Conservation (phyloP, 371 early-diverging fungal species). For the Rhizopus arrhizus region DNA sequence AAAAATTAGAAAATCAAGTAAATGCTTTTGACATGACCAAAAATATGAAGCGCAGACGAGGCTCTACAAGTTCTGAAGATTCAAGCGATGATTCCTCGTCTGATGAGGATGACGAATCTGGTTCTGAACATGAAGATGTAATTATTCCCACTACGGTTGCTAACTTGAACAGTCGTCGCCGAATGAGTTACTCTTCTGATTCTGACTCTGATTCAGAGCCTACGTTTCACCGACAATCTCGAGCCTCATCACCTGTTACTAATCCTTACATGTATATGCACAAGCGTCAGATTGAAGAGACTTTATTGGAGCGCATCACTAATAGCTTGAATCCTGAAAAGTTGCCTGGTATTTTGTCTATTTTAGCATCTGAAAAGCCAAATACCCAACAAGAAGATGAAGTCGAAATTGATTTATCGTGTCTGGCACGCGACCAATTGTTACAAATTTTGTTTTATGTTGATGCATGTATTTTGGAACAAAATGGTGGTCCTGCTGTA, state of each 20-base stretch:
- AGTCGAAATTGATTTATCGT: conserved; percentile 55
- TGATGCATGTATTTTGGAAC: conserved; percentile 52
- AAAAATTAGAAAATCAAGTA: conserved; percentile 11
- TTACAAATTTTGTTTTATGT: conserved; percentile 49
- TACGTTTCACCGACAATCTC: conserved; percentile 18
- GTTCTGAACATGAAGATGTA: conserved; percentile 23
- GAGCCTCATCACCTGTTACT: conserved; percentile 16
- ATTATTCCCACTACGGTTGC: conserved; percentile 49
- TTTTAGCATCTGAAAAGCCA: conserved; percentile 39
- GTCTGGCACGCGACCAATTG: conserved; percentile 48
- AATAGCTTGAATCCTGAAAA: conserved; percentile 46
- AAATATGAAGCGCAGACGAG: conserved; percentile 33
- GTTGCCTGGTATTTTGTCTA: conserved; percentile 51
- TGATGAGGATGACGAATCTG: conserved; percentile 21
- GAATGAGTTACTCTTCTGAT: conserved; percentile 34
- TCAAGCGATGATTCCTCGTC: conserved; percentile 24
- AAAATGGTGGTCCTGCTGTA: conserved; percentile 50
- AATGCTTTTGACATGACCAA: background rate
- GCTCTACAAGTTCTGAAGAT: conserved; percentile 25
- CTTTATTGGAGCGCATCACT: conserved; percentile 47
- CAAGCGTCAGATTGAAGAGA: conserved; percentile 54
- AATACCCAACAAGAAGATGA: conserved; percentile 34
- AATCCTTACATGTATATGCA: conserved; percentile 42
- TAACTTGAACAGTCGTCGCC: conserved; percentile 37
- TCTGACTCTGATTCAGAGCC: conserved; percentile 44